Conservation (phyloP, 164 flowering plant species). For the Vitis cinerea region DNA sequence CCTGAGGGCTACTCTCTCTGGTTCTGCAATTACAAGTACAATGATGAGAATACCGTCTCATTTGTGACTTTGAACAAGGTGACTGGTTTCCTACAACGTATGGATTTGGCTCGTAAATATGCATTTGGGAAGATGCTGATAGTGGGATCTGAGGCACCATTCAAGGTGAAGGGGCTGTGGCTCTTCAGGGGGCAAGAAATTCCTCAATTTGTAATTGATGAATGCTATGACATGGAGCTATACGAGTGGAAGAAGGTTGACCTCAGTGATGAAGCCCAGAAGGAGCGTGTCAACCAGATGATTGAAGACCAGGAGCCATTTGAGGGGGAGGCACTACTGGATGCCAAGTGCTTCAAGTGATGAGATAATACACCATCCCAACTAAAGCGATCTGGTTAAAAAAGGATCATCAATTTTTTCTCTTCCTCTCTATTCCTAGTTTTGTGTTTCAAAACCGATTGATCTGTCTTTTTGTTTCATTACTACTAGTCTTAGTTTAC, state of each 20-base stretch:
- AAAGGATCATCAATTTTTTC: too few relatives aligned
- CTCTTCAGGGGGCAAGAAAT: slow-evolving; percentile 91
- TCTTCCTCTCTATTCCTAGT: too few relatives aligned
- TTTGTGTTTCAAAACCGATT: too few relatives aligned
- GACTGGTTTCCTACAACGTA: slow-evolving; percentile 53
- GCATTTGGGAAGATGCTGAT: slow-evolving; percentile 94
- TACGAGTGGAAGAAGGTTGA: slow-evolving; percentile 88
- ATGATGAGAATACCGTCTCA: slow-evolving; percentile 85
- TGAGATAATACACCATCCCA: slow-evolving; percentile 6
- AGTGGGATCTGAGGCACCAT: slow-evolving; percentile 73
- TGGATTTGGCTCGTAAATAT: slow-evolving; percentile 91
- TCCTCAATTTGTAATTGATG: slow-evolving; percentile 74
- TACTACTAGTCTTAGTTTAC: too few relatives aligned
- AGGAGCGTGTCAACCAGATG: slow-evolving; percentile 87
- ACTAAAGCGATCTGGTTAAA: too few relatives aligned
- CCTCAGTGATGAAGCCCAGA: slow-evolving; percentile 68
- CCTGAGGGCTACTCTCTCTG: slow-evolving; percentile 76
- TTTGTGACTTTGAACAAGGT: slow-evolving; percentile 80
- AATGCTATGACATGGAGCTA: slow-evolving; percentile 92
- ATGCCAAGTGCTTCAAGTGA: slow-evolving; percentile 95
- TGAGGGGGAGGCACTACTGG: slow-evolving; percentile 82
- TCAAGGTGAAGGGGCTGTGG: slow-evolving; percentile 92
- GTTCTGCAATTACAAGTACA: slow-evolving; percentile 53
- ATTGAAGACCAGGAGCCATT: slow-evolving; percentile 92
- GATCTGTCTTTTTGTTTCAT: too few relatives aligned